These are phyloP conservation scores for Aspergillus sp. DNA, from an alignment of 2,329 filamentous ascomycete species.

Conservation along the genomic window DNA sequence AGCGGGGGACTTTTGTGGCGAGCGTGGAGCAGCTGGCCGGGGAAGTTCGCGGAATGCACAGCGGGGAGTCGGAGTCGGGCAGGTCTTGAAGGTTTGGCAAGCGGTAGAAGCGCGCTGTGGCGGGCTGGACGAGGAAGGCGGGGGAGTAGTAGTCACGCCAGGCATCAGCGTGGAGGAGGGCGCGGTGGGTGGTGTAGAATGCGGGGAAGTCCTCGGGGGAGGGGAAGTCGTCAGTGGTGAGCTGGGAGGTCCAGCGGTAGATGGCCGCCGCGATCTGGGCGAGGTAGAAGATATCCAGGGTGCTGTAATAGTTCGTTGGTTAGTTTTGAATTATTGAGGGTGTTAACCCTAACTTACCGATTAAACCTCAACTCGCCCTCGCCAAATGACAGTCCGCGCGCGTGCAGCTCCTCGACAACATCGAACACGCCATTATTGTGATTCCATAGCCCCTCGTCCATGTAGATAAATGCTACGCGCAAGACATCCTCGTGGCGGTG, in stretches of 20 bases:
- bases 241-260: conserved; percentile 18
- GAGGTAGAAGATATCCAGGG: conserved; percentile 25
- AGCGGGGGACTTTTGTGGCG: conserved; percentile 21
- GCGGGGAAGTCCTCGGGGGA: conserved; percentile 16
- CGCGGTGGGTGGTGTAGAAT: conserved; percentile 18
- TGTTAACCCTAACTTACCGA: conserved; percentile 16
- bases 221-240: conserved; percentile 14
- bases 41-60: conserved; percentile 10
- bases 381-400: conserved; percentile 21
- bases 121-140: conserved; percentile 16
- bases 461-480: conserved; percentile 22
- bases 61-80: conserved; percentile 19
- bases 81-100: conserved; percentile 23
- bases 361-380: conserved; percentile 22
- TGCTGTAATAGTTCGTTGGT: conserved; percentile 16
- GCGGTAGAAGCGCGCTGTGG: conserved; percentile 23
- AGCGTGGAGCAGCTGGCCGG: conserved; percentile 10
- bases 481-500: conserved; percentile 20
- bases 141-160: conserved; percentile 16
- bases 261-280: conserved; percentile 21
- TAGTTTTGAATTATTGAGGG: conserved; percentile 4
- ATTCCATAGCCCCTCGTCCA: conserved; percentile 21
- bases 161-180: conserved; percentile 15
- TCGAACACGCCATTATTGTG: conserved; percentile 16
- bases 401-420: conserved; percentile 22